Evolutionary conservation across 2,329 filamentous ascomycete genomes (phyloP), one percentile per base, ranked within the genome.

Genomic region (Aspergillus novoparasiticus): DNA sequence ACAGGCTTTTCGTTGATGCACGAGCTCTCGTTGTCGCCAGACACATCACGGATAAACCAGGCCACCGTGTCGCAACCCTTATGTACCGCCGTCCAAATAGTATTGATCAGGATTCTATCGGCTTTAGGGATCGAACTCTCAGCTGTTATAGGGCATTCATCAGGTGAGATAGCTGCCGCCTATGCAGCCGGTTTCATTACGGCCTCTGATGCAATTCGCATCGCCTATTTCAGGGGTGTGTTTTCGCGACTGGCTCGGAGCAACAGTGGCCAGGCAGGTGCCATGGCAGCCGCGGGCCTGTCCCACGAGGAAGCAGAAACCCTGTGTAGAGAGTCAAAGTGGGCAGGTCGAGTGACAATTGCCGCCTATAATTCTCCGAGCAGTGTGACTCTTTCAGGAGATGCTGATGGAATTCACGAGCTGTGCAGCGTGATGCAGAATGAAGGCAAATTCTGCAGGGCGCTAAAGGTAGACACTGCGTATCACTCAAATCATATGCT

Each of bases 111-210:
- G 5, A 39, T 69, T 9, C 61, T 73, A 6, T 54, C 56, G 0
- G 51, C 66, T 0, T 72, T 72, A 6, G 76, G 75, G 6, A 59
- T 83, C 14, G 45, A 56, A 0, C 73, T 79, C 8, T 11, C 54
- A 4, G 73, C 73, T 0, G 78, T 81, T 0, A 74, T 82, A 3
- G 82, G 83, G 8, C 83, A 84, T 67, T 83, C 81, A 0, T 81
- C 78, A 0, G 83, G 83, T 6, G 83, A 85, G 66, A 84, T 84
- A 10, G 81, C 68, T 1, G 81, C 82, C 0, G 83, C 80, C 0
- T 85, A 83, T 63, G 81, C 82, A 0, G 78, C 81, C 0, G 83
- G 81, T 0, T 70, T 75, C 10, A 61, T 86, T 6, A 71, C 73
- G 0, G 71, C 70, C 5, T 46, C 66, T 4, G 78, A 79, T 9